phyloP scores from a whole-genome alignment of 352 stramenopile genomes.

The Phytophthora pinifolia region DNA sequence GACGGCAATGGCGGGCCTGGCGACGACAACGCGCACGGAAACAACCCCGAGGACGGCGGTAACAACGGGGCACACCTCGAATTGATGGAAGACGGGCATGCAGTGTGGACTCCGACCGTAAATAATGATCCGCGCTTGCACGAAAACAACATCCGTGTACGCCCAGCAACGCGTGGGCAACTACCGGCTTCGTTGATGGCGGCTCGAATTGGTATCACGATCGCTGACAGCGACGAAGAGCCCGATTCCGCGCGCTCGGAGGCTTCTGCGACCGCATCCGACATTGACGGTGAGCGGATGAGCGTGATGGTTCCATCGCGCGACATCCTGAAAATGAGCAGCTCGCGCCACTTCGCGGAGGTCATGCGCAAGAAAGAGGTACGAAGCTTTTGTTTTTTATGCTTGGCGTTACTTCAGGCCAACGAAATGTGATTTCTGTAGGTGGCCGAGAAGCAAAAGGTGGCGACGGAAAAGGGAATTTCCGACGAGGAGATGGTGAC shows the following conservation, averaged over 20 bases:
- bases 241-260: slow-evolving; percentile 62
- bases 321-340: slow-evolving; percentile 88
- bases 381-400: neutral
- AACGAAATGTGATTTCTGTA: slow-evolving; percentile 23
- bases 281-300: slow-evolving; percentile 34
- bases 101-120: slow-evolving; percentile 57
- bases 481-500: slow-evolving; percentile 83
- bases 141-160: slow-evolving; percentile 79
- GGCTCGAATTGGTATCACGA: slow-evolving; percentile 27
- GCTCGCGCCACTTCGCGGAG: slow-evolving; percentile 76
- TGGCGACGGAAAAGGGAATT: slow-evolving; percentile 77
- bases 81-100: slow-evolving; percentile 53
- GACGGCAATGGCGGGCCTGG: slow-evolving; percentile 33
- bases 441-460: slow-evolving; percentile 73
- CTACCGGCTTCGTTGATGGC: slow-evolving; percentile 22
- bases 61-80: slow-evolving; percentile 33
- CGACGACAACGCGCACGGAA: slow-evolving; percentile 28
- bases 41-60: slow-evolving; percentile 23
- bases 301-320: slow-evolving; percentile 70
- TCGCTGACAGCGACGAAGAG: slow-evolving; percentile 36
- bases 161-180: slow-evolving; percentile 24
- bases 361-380: slow-evolving; percentile 86
- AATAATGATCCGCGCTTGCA: slow-evolving; percentile 80
- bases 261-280: slow-evolving; percentile 28
- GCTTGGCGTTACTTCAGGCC: neutral